Evolutionary conservation across 345 rosid genomes (phyloP), one percentile per base, ranked within the genome.

Genomic region (Murraya koenigii): DNA sequence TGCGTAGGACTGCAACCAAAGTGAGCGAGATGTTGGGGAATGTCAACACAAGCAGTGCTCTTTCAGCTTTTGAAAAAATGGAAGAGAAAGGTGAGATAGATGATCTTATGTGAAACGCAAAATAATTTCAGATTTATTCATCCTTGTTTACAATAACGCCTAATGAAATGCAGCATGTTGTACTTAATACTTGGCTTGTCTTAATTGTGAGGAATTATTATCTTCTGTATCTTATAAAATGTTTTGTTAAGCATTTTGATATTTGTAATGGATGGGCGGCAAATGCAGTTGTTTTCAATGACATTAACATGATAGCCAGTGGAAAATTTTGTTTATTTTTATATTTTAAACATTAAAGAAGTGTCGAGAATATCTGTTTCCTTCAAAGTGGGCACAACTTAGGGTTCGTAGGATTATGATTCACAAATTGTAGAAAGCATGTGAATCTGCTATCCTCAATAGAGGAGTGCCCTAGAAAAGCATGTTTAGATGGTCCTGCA

Each of bases 41-140:
- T 84, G 91, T 92, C 15, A 84, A 90, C 80, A 90, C 97, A 60
- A 86, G 97, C 68, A 92, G 86, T 84, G 89, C 97, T 81, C 89
- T 92, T 78, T 72, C 90, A 49, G 94, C 93, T 74, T 92, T 92
- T 76, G 97, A 92, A 25, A 92, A 92, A 81, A 92, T 92, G 97
- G 97, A 92, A 86, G 97, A 92, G 84, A 92, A 92, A 87, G 97
- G 97, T 90, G 70, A 82, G 47, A 28, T 20, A 55, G 72, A 71
- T 73, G 59, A 26, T 69, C 20, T 17, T 25, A 26, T 58, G 11
- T 19, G 47, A 71, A 44, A 61, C 28, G 30, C 67, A 26, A 1
- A 41, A 26, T 41, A 28, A 20, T 22, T 63, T 23, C 14, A 19
- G 33, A 39, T n/a, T 70, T 44, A 59, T 4, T 11, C 25, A 52